phyloP scores from a whole-genome alignment of 306 rosid genomes.

The Cicer cuneatum region DNA sequence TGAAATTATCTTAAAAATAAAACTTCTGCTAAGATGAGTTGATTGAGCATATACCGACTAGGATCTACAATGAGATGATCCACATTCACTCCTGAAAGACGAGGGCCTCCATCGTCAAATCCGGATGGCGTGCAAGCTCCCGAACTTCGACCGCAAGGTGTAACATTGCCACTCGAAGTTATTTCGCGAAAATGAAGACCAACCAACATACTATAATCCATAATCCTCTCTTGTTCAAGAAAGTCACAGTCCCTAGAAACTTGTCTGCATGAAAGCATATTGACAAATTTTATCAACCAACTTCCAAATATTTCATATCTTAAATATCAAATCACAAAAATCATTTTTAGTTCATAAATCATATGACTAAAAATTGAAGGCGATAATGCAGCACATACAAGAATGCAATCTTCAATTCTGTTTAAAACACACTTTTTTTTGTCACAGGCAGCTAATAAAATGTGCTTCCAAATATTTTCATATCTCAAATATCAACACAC shows the following conservation, averaged over 20 bases:
- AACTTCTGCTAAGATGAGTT: conserved; percentile 28
- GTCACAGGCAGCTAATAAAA: too few relatives aligned
- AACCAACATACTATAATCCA: conserved; percentile 95
- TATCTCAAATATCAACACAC: too few relatives aligned
- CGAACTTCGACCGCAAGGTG: conserved; percentile 46
- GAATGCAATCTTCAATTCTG: neutral
- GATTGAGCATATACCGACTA: conserved; percentile 55
- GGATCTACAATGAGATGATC: conserved; percentile 60
- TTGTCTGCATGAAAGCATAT: conserved; percentile 69
- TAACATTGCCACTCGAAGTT: conserved; percentile 45
- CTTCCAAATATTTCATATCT: conserved; percentile 12
- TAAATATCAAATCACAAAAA: conserved; percentile 20
- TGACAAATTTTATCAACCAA: conserved; percentile 19
- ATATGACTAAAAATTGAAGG: neutral
- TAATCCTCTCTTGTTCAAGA: conserved; percentile 91
- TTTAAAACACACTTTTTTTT: too few relatives aligned
- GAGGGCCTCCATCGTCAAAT: conserved; percentile 47
- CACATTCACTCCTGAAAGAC: conserved; percentile 54
- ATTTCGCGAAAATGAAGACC: conserved; percentile 88
- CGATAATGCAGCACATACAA: neutral
- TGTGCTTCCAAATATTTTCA: too few relatives aligned
- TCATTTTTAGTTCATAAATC: conserved; percentile 15
- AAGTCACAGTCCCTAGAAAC: conserved; percentile 91
- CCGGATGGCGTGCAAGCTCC: conserved; percentile 33
- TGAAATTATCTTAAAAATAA: neutral